Percentiles rank a stretch among this genome's conserved stretches.
phyloP scores from a whole-genome alignment of 2,329 filamentous ascomycete species.

The Paramyrothecium roridum region DNA sequence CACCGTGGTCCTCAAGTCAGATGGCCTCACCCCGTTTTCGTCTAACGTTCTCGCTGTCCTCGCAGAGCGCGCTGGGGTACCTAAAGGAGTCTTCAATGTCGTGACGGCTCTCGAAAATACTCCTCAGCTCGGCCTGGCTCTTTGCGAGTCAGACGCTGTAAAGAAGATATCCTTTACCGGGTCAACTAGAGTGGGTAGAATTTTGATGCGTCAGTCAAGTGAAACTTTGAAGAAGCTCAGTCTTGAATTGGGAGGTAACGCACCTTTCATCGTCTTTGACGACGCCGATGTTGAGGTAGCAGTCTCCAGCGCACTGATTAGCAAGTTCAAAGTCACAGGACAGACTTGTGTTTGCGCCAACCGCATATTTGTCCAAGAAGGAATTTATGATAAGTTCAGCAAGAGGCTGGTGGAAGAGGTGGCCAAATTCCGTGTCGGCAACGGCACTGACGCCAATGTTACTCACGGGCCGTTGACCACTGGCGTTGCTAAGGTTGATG shows the following conservation, averaged over 20 bases:
- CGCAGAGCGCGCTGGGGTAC: too few species aligned
- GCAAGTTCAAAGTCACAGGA: conserved; percentile 85
- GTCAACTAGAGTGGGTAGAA: conserved; percentile 43
- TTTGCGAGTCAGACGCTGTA: conserved; percentile 61
- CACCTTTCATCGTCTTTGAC: conserved; percentile 76
- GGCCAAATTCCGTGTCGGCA: conserved; percentile 65
- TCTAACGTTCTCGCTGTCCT: too few species aligned
- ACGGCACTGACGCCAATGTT: conserved; percentile 50
- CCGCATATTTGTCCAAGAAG: conserved; percentile 69
- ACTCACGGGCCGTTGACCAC: conserved; percentile 66
- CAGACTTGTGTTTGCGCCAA: conserved; percentile 90
- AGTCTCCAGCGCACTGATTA: conserved; percentile 61
- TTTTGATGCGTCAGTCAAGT: conserved; percentile 67
- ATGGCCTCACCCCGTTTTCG: too few species aligned
- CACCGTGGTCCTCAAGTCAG: too few species aligned
- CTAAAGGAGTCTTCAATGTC: conserved; percentile 39
- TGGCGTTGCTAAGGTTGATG: conserved; percentile 52
- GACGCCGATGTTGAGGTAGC: conserved; percentile 72
- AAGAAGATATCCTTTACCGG: conserved; percentile 76
- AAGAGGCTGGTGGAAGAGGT: conserved; percentile 64
- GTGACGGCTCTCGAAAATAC: conserved; percentile 67
- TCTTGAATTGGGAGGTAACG: conserved; percentile 67
- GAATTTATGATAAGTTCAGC: conserved; percentile 69
- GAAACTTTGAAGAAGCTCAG: conserved; percentile 60
- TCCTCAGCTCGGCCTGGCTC: conserved; percentile 57